A percentile compares a stretch with the other conserved stretches of the same genome.
phyloP scores from a whole-genome alignment of 75 land plant species.

The Pseudotsuga menziesii region DNA sequence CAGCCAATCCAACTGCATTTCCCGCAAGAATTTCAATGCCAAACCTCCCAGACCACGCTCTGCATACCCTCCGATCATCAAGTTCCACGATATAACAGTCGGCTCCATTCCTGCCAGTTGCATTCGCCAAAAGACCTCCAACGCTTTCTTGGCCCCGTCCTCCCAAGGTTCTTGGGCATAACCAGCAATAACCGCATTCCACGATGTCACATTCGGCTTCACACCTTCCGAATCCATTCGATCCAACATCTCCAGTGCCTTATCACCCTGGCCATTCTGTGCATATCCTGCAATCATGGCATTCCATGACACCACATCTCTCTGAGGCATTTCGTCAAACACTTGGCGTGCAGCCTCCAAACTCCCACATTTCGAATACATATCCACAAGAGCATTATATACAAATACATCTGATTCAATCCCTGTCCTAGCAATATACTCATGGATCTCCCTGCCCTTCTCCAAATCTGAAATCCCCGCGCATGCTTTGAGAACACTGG shows the following conservation, averaged over 20 bases:
- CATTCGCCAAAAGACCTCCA: too few species aligned
- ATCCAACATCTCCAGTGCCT: constrained; percentile 34
- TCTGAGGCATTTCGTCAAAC: constrained; percentile 17
- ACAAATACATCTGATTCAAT: constrained; percentile 6
- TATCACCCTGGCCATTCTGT: constrained; percentile 47
- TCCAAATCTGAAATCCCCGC: constrained; percentile 11
- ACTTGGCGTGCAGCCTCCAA: constrained; percentile 23
- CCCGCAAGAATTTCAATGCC: constrained; percentile 40
- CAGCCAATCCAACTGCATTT: constrained; percentile 39
- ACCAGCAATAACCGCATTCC: constrained; percentile 33
- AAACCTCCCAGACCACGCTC: constrained; percentile 12
- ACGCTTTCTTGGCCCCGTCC: constrained; percentile 32
- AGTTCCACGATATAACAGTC: constrained; percentile 26
- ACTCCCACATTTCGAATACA: constrained; percentile 59
- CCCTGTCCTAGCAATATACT: not conserved
- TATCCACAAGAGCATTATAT: constrained; percentile 15
- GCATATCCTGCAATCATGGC: constrained; percentile 47
- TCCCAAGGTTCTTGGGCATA: constrained; percentile 24
- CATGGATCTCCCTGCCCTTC: constrained; percentile 13
- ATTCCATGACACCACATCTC: constrained; percentile 38
- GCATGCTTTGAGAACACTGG: constrained; percentile 23
- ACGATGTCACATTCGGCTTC: constrained; percentile 35
- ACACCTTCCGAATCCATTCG: constrained; percentile 26
- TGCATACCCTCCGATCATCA: constrained; percentile 36
- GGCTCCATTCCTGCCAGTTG: too few species aligned